These are phyloP conservation scores for Typha latifolia DNA, from an alignment of 176 grass and related monocot genomes.

Conservation along the genomic window DNA sequence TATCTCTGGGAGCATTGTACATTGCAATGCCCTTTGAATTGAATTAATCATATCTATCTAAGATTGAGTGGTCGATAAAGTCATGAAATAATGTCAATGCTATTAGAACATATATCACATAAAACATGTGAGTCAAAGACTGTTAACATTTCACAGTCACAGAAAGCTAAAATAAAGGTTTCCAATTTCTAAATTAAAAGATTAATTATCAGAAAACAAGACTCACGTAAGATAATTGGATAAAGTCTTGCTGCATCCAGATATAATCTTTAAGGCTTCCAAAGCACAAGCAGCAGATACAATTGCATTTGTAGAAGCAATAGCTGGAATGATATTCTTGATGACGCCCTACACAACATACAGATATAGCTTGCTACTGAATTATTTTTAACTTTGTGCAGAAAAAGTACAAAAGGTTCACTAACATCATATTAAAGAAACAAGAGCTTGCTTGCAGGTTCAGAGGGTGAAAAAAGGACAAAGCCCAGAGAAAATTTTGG, in stretches of 20 bases:
- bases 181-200: neutral
- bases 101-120: too few relatives aligned
- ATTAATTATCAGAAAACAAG: slow-evolving; percentile 4
- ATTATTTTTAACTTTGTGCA: neutral
- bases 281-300: slow-evolving; percentile 88
- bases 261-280: slow-evolving; percentile 89
- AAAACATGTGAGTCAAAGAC: neutral
- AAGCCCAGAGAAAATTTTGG: too few relatives aligned
- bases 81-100: too few relatives aligned
- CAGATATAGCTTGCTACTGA: neutral
- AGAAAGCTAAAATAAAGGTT: neutral
- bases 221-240: slow-evolving; percentile 97
- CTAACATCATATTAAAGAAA: neutral
- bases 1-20: too few relatives aligned
- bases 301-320: slow-evolving; percentile 98
- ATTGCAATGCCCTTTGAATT: too few relatives aligned
- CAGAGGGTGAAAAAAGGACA: too few relatives aligned
- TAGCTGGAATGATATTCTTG: slow-evolving; percentile 99
- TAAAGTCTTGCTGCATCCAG: slow-evolving; percentile 95
- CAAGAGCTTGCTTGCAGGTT: too few relatives aligned
- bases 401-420: neutral
- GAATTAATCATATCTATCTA: too few relatives aligned
- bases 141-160: neutral
- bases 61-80: too few relatives aligned
- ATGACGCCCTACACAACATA: slow-evolving; percentile 65